These are phyloP conservation scores for Delitschia confertaspora DNA, from an alignment of 495 filamentous ascomycete species.

Conservation along the genomic window DNA sequence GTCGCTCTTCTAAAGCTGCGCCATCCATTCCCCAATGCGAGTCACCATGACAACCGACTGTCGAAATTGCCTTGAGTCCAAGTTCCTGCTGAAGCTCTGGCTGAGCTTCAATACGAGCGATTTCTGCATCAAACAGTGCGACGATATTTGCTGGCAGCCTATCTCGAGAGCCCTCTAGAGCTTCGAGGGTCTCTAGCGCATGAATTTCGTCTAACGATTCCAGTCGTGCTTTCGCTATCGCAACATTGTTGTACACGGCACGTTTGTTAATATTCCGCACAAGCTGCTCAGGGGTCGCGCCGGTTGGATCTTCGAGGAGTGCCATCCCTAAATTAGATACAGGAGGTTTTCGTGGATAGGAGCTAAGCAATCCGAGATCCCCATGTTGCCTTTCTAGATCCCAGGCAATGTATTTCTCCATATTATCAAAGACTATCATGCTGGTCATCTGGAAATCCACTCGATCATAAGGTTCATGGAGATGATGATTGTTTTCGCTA, in stretches of 20 bases:
- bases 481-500: neutral
- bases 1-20: no score
- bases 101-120: slow-evolving; percentile 3
- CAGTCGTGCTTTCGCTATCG: slow-evolving; percentile 7
- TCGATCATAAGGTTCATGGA: slow-evolving; percentile 9
- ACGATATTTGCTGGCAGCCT: slow-evolving; percentile 10
- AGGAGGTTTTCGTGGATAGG: slow-evolving; percentile 5
- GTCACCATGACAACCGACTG: neutral
- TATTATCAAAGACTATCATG: neutral
- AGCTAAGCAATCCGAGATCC: slow-evolving; percentile 4
- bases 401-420: slow-evolving; percentile 11
- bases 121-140: slow-evolving; percentile 4
- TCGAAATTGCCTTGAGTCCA: slow-evolving; percentile 8
- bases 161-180: neutral
- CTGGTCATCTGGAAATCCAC: slow-evolving; percentile 2
- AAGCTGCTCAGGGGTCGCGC: neutral
- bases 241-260: slow-evolving; percentile 1
- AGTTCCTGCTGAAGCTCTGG: slow-evolving; percentile 3
- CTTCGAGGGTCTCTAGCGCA: slow-evolving; percentile 1
- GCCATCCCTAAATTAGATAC: slow-evolving; percentile 2
- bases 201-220: slow-evolving; percentile 11
- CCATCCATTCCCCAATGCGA: no score
- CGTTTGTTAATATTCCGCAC: slow-evolving; percentile 1
- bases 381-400: slow-evolving; percentile 12
- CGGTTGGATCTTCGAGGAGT: neutral